Evolutionary conservation across 169 alveolate species (phyloP), one percentile per base, ranked within the genome.

Genomic region (Cryptosporidium meleagridis): DNA sequence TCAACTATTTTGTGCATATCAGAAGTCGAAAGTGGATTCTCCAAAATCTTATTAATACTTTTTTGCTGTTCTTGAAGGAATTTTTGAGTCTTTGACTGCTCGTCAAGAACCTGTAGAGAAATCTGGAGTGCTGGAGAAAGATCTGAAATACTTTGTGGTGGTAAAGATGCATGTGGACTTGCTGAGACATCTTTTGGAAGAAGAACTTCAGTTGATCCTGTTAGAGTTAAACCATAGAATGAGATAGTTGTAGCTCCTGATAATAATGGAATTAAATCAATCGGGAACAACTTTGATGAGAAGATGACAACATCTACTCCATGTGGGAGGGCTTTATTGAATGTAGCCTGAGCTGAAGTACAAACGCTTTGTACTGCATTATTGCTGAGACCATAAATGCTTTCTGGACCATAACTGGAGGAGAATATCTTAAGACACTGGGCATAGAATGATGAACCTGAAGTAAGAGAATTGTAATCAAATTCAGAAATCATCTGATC

Each of bases 401-500:
- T 80, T 31, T 44, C 62, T 41, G 89, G 89, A 1, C 89, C 89
- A 65, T 80, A 80, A n/a, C 41, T 65, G 1, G 67, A 18, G 8
- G 80, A 58, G 52, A 62, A 80, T 12, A 62, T 12, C 39, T 62
- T 65, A 68, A 80, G 33, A 62, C 89, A 80, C 37, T 80, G 89
- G 14, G 72, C 73, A 48, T 80, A 80, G 29, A 80, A 80, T 23
- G 44, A 31, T 39, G 89, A 58, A 9, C 80, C 23, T 26, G 89
- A 61, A n/a, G 89, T 44, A 10, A 80, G 65, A 80, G 61, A n/a
- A 8, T 2, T 39, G n/a, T 37, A 80, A 21, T 59, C 73, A 44
- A 80, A 39, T 48, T 65, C 80, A n/a, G 55, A 33, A 8, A 80
- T 80, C 89, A 80, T 80, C 70, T 80, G 89, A 62, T 80, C 89